These are phyloP conservation scores for Meyerozyma smithsonii DNA, from an alignment of 1,139 yeast species.

Conservation along the genomic window DNA sequence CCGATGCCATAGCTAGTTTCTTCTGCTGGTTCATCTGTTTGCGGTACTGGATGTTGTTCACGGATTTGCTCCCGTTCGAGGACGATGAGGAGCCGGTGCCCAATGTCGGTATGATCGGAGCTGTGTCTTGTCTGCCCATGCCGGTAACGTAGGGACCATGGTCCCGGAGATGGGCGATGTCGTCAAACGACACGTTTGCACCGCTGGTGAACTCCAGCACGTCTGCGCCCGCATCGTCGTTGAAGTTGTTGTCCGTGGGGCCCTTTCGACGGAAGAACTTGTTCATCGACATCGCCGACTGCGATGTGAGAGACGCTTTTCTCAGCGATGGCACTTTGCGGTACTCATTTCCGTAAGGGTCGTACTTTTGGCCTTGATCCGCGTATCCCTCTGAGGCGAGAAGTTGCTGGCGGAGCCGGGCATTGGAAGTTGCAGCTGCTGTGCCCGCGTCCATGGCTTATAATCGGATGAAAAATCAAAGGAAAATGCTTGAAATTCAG, in stretches of 20 bases:
- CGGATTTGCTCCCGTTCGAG: conserved; percentile 17
- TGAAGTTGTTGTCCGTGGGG: conserved; percentile 27
- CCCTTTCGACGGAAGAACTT: conserved; percentile 42
- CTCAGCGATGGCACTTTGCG: conserved; percentile 15
- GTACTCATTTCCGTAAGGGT: conserved; percentile 1
- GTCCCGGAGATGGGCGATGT: conserved; percentile 57
- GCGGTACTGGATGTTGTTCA: conserved; percentile 56
- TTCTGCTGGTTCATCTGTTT: conserved; percentile 66
- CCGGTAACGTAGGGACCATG: conserved; percentile 57
- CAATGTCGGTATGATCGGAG: conserved; percentile 72
- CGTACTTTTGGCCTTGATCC: conserved; percentile 1
- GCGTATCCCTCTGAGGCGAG: conserved; percentile 24
- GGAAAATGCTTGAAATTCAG: no score
- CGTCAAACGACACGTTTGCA: conserved; percentile 53
- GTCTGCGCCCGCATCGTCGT: conserved; percentile 51
- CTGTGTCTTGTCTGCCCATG: conserved; percentile 44
- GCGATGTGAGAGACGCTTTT: conserved; percentile 42
- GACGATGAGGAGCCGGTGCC: conserved; percentile 22
- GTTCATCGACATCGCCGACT: conserved; percentile 32
- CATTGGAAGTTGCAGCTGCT: conserved; percentile 16
- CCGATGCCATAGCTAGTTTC: conserved; percentile 48
- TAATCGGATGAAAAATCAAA: background rate
- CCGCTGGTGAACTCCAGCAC: conserved; percentile 38
- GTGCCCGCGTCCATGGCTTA: conserved; percentile 16
- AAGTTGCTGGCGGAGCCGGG: conserved; percentile 30